A percentile compares a stretch with the other conserved stretches of the same genome.
These are phyloP conservation scores for Tetracentron sinense DNA, from an alignment of 164 flowering plant genomes.

Conservation along the genomic window DNA sequence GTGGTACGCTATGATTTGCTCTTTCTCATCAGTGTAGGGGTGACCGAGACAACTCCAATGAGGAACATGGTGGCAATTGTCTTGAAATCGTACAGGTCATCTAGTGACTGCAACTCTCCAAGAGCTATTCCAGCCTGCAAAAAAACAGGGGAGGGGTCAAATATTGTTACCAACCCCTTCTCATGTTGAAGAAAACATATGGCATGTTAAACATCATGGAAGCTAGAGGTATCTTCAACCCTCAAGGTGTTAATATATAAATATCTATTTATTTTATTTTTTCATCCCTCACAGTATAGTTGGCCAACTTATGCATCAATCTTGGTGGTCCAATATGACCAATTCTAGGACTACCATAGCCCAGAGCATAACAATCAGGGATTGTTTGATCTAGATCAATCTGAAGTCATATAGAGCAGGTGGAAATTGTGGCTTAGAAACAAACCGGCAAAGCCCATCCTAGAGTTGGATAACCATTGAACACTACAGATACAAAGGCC, in stretches of 20 bases:
- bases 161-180: not conserved
- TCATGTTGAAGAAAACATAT: not conserved
- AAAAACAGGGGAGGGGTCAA: not conserved
- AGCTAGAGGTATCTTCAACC: too few relatives aligned
- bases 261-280: too few relatives aligned
- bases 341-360: not conserved
- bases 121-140: conserved; percentile 91
- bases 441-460: not conserved
- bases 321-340: too few relatives aligned
- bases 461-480: not conserved
- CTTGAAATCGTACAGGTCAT: conserved; percentile 84
- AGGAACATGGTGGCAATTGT: conserved; percentile 80
- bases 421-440: not conserved
- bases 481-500: not conserved
- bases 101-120: conserved; percentile 73
- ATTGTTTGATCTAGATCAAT: not conserved
- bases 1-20: conserved; percentile 35
- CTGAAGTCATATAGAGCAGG: not conserved
- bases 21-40: conserved; percentile 79
- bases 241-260: too few relatives aligned
- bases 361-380: not conserved
- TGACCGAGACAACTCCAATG: conserved; percentile 67
- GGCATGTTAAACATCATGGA: not conserved
- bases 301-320: too few relatives aligned
- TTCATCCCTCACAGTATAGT: too few relatives aligned